phyloP scores from a whole-genome alignment of 2,329 filamentous ascomycete species.

The Ascochyta pisi region DNA sequence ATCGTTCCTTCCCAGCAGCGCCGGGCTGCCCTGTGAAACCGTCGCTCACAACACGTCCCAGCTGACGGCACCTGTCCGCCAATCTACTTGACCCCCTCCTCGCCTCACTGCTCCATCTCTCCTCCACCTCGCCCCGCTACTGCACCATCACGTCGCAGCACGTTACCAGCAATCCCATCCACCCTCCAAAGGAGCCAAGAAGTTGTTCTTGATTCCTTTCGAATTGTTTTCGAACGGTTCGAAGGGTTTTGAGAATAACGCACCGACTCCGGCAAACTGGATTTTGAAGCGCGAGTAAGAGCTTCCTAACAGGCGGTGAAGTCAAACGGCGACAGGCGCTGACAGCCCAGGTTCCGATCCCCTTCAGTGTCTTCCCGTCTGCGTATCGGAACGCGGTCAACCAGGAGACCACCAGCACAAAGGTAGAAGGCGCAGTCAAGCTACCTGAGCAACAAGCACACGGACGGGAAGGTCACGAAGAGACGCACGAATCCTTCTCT shows the following conservation, averaged over 20 bases:
- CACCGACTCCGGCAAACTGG: conserved; percentile 91
- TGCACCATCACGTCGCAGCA: conserved; percentile 43
- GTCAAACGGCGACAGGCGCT: conserved; percentile 13
- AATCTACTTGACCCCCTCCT: conserved; percentile 46
- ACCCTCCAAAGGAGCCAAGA: conserved; percentile 52
- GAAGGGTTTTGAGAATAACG: conserved; percentile 74
- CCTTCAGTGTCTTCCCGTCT: conserved; percentile 99
- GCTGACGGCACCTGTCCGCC: conserved; percentile 36
- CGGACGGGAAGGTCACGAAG: conserved; percentile 97
- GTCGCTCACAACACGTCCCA: conserved; percentile 37
- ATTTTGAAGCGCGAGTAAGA: conserved; percentile 98
- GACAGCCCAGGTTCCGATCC: conserved; percentile 67
- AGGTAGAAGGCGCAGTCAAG: conserved; percentile 90
- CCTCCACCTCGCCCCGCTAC: conserved; percentile 47
- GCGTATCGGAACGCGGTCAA: conserved; percentile 75
- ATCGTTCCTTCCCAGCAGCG: conserved; percentile 25
- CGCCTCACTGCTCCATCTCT: conserved; percentile 43
- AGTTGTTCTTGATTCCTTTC: conserved; percentile 73
- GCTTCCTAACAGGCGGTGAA: neutral
- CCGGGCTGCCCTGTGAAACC: conserved; percentile 27
- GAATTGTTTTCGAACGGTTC: conserved; percentile 59
- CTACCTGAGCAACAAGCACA: conserved; percentile 74
- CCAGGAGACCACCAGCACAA: conserved; percentile 69
- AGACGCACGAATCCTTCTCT: conserved; percentile 65
- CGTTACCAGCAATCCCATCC: conserved; percentile 30